Base-by-base conservation (phyloP, 192 early-diverging fungal species). In the Backusella circina region DNA sequence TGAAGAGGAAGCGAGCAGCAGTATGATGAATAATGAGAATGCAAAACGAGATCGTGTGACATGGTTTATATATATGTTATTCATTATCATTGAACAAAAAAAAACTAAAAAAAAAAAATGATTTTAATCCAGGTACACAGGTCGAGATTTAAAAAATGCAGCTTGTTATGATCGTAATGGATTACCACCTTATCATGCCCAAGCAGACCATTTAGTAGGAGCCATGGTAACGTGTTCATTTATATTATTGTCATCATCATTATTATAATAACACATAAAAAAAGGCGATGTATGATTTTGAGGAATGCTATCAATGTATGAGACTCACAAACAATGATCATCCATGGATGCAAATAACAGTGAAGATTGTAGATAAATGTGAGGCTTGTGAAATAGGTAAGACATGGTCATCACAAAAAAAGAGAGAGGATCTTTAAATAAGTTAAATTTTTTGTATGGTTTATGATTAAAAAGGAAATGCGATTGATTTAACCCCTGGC, bases 91-190 rank as follows among this genome's bases (percentile, higher is more conserved):
- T 1, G 36, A 37, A 37, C 6, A 37, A 37, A 37, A 10, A 71
- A 23, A 21, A 23, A 23, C 32, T 51, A 15, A 10, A 71, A 23
- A 21, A 23, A 23, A 21, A 37, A 15, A 21, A 51, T 51, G 12
- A 2, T n/a, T 21, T 8, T 41, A 21, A 10, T 26, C 26, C 26
- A 81, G 80, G 80, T 84, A 84, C 23, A 28, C 57, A 65, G 83
- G 80, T 15, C 30, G 71, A 26, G 80, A 79, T 67, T 73, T 84
- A 35, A 79, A 76, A 37, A 82, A 84, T 50, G 77, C 83, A 51
- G 83, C 80, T 21, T 84, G 83, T 47, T 84, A 84, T 30, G 83
- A 76, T 71, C 74, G 77, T 31, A 75, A 77, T 50, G 80, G 80
- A 68, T 39, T 84, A 35, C 51, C 71, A 47, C 54, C 70, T 38